Evolutionary conservation across 805 yeast genomes (phyloP).

Genomic region (Cyberlindnera suaveolens): DNA sequence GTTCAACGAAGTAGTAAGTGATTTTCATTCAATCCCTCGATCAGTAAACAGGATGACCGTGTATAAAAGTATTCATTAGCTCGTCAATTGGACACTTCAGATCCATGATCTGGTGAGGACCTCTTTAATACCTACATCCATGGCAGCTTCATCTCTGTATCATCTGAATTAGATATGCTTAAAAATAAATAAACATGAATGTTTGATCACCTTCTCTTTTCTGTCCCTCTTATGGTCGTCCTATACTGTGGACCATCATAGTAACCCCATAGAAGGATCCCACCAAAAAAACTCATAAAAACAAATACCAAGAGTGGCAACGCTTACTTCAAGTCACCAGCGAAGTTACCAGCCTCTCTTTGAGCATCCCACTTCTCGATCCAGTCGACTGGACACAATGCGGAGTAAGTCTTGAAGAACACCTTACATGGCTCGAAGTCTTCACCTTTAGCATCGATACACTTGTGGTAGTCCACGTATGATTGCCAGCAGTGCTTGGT

Average conservation of each 20-base stretch:
- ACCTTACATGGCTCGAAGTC: constrained; percentile 97
- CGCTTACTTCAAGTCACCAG: constrained; percentile 35
- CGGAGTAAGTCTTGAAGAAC: constrained; percentile 84
- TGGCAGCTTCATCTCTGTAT: not conserved
- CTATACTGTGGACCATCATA: too few relatives aligned
- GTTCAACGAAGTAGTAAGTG: too few relatives aligned
- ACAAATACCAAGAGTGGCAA: too few relatives aligned
- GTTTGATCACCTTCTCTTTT: not conserved
- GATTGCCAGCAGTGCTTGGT: constrained; percentile 98
- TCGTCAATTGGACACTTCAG: too few relatives aligned
- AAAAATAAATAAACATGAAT: constrained; percentile 2
- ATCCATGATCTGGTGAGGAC: too few relatives aligned
- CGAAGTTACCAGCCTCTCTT: constrained; percentile 57
- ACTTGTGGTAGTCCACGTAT: constrained; percentile 96
- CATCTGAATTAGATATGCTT: constrained; percentile 1
- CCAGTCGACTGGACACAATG: constrained; percentile 84
- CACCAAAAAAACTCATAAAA: too few relatives aligned
- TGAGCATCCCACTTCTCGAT: constrained; percentile 84
- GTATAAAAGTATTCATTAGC: too few relatives aligned
- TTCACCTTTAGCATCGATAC: constrained; percentile 95
- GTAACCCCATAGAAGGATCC: too few relatives aligned
- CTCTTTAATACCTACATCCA: too few relatives aligned
- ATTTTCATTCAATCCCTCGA: too few relatives aligned
- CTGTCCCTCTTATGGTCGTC: not conserved
- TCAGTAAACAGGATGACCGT: too few relatives aligned